phyloP scores from a whole-genome alignment of 495 filamentous ascomycete genomes.

The Penicillium tannophilum region DNA sequence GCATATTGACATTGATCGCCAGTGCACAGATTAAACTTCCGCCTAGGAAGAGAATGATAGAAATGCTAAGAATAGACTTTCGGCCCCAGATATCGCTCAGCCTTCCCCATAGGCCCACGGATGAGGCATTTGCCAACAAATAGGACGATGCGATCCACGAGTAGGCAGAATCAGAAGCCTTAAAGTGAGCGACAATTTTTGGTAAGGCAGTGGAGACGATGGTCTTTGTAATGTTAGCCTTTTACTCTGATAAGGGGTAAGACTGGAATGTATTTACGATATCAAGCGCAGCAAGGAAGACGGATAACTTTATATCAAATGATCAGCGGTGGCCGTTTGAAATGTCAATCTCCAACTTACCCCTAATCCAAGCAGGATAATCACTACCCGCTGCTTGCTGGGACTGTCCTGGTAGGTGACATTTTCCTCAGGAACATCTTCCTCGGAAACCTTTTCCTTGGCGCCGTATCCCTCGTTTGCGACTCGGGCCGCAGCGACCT shows the following conservation, averaged over 20 bases:
- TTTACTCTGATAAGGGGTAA: neutral
- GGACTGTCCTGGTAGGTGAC: neutral
- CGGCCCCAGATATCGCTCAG: conserved; percentile 76
- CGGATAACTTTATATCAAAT: conserved; percentile 1
- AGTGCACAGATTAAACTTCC: conserved; percentile 64
- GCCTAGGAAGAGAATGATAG: conserved; percentile 65
- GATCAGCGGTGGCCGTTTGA: neutral
- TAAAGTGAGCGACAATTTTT: conserved; percentile 47
- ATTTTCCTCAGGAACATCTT: conserved; percentile 3
- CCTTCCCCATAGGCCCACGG: conserved; percentile 58
- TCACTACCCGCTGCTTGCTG: conserved; percentile 1
- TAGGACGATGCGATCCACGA: conserved; percentile 58
- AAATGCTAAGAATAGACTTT: conserved; percentile 67
- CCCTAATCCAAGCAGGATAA: conserved; percentile 7
- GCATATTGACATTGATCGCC: conserved; percentile 61
- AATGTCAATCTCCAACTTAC: neutral
- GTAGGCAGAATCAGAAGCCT: conserved; percentile 47
- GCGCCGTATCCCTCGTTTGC: neutral
- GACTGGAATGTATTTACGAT: neutral
- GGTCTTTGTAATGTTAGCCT: conserved; percentile 26
- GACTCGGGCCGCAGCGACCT: neutral
- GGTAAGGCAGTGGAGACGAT: conserved; percentile 57
- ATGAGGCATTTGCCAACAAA: conserved; percentile 30
- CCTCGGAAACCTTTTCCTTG: neutral
- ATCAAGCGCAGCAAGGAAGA: conserved; percentile 7